A percentile compares a stretch with the other conserved stretches of the same genome.
phyloP scores from a whole-genome alignment of 768 basidiomycete genomes.

The Gymnopilus junonius region DNA sequence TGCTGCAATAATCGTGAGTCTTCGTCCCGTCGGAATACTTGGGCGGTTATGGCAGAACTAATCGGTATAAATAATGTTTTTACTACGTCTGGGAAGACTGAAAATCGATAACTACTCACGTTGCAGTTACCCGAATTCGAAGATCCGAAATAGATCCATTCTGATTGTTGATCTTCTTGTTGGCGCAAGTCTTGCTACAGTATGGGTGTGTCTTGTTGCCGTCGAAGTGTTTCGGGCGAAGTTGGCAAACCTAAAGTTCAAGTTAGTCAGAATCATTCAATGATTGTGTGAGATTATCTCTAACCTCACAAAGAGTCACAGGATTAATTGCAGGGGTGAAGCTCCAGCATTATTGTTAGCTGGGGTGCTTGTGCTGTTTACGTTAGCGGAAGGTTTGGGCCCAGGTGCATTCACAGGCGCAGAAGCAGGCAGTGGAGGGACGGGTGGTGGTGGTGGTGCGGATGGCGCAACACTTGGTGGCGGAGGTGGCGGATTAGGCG shows the following conservation, averaged over 20 bases:
- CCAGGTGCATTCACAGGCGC: slow-evolving; percentile 35
- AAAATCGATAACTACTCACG: slow-evolving; percentile 38
- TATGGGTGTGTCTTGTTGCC: slow-evolving; percentile 59
- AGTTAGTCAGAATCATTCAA: slow-evolving; percentile 7
- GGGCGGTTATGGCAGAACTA: slow-evolving; percentile 66
- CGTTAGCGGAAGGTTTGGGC: slow-evolving; percentile 29
- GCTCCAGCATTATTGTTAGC: slow-evolving; percentile 7
- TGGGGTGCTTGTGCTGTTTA: slow-evolving; percentile 23
- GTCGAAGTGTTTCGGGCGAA: slow-evolving; percentile 59
- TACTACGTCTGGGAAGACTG: not conserved
- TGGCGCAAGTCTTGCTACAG: slow-evolving; percentile 64
- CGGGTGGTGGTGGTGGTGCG: slow-evolving; percentile 25
- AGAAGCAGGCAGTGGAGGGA: slow-evolving; percentile 30
- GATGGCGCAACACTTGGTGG: slow-evolving; percentile 29
- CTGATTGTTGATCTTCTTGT: slow-evolving; percentile 38
- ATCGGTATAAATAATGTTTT: slow-evolving; percentile 3
- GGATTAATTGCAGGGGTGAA: slow-evolving; percentile 34
- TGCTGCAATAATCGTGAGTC: slow-evolving; percentile 66
- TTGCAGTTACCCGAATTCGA: slow-evolving; percentile 48
- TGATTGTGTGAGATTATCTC: slow-evolving; percentile 15
- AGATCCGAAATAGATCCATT: slow-evolving; percentile 26
- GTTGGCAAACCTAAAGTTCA: slow-evolving; percentile 53
- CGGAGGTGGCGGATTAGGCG: slow-evolving; percentile 22
- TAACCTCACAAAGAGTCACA: slow-evolving; percentile 55
- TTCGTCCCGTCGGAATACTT: slow-evolving; percentile 62